A percentile compares a stretch with the other conserved stretches of the same genome.
These are phyloP conservation scores for Suhomyces pyralidae DNA, from an alignment of 805 yeast genomes.

Conservation along the genomic window DNA sequence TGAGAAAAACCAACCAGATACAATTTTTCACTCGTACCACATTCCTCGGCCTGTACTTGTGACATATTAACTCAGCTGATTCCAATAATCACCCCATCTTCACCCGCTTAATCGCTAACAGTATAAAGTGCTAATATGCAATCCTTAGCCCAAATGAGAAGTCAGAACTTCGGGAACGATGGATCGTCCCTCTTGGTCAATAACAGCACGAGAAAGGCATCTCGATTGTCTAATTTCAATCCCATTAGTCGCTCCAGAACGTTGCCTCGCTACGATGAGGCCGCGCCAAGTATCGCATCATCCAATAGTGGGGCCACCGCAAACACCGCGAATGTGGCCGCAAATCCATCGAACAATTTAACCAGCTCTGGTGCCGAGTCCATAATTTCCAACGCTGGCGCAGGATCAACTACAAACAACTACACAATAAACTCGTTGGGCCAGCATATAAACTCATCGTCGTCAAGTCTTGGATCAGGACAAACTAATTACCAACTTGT, in stretches of 20 bases:
- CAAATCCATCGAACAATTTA: not conserved
- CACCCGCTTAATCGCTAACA: not conserved
- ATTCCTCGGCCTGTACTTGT: not conserved
- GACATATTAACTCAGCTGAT: not conserved
- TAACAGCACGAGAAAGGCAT: conserved; percentile 6
- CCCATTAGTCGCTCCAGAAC: conserved; percentile 8
- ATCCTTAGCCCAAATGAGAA: conserved; percentile 12
- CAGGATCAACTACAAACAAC: not conserved
- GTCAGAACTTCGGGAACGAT: conserved; percentile 8
- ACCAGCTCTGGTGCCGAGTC: not conserved
- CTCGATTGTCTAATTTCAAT: conserved; percentile 11
- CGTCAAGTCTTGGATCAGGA: conserved; percentile 5
- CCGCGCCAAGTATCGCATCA: not conserved
- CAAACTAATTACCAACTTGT: conserved; percentile 15
- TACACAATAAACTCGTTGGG: not conserved
- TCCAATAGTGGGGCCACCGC: not conserved
- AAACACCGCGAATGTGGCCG: not conserved
- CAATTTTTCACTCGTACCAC: not conserved
- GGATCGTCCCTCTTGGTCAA: conserved; percentile 5
- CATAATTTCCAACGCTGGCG: not conserved
- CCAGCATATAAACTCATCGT: not conserved
- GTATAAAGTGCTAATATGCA: conserved; percentile 5
- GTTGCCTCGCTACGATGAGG: conserved; percentile 6
- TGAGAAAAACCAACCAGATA: not conserved
- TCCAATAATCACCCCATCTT: not conserved